Evolutionary conservation across 2,329 filamentous ascomycete species (phyloP).

Genomic region (Paraphoma sp.): DNA sequence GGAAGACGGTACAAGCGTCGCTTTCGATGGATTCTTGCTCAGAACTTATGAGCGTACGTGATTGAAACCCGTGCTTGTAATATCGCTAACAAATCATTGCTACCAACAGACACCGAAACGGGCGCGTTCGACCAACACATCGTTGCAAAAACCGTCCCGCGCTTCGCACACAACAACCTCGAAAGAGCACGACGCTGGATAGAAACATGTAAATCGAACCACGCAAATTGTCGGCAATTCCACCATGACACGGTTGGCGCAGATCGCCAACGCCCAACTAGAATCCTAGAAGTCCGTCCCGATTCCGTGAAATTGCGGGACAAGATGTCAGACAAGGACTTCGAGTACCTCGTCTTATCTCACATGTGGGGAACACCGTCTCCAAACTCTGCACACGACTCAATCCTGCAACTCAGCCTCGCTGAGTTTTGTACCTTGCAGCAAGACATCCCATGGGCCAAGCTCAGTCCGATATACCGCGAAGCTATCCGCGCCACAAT

Average conservation of each 20-base stretch:
- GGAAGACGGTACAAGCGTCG: background rate
- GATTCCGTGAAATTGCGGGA: slow-evolving; percentile 1
- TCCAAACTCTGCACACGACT: background rate
- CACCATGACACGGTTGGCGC: background rate
- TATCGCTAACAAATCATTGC: background rate
- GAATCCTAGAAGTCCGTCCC: slow-evolving; percentile 5
- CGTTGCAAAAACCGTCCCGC: background rate
- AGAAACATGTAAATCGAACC: slow-evolving; percentile 1
- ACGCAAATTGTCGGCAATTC: slow-evolving; percentile 7
- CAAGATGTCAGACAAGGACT: slow-evolving; percentile 2
- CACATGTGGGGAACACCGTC: slow-evolving; percentile 16
- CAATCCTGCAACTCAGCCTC: background rate
- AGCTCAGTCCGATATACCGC: slow-evolving; percentile 13
- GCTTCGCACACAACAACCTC: slow-evolving; percentile 6
- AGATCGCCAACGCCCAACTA: slow-evolving; percentile 1
- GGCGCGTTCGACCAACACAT: slow-evolving; percentile 7
- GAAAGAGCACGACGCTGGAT: slow-evolving; percentile 9
- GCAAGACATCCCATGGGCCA: background rate
- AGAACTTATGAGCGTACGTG: background rate
- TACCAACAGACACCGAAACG: background rate
- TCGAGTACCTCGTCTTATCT: slow-evolving; percentile 13
- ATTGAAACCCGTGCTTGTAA: background rate
- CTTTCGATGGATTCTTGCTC: background rate
- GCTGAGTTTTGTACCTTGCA: background rate
- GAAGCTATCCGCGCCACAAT: slow-evolving; percentile 2